These are phyloP conservation scores for Gossypium arboreum DNA, from an alignment of 345 rosid species.

Conservation along the genomic window DNA sequence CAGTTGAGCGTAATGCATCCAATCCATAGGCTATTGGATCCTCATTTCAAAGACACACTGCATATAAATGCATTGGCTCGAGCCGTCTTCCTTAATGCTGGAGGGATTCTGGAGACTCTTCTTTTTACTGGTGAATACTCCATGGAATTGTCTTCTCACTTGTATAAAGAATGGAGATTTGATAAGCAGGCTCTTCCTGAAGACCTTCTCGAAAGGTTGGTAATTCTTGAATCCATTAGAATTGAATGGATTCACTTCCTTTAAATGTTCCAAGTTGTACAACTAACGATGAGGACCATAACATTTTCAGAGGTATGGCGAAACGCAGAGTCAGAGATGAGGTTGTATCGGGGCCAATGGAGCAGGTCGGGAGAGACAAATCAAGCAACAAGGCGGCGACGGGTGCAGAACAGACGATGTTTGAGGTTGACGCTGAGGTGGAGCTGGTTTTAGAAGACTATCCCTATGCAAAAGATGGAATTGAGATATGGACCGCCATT, in stretches of 20 bases:
- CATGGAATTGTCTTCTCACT: slow-evolving; percentile 50
- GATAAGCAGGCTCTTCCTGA: slow-evolving; percentile 57
- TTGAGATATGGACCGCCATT: slow-evolving; percentile 13
- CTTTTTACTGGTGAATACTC: slow-evolving; percentile 46
- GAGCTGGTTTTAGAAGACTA: slow-evolving; percentile 22
- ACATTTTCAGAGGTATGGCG: not conserved
- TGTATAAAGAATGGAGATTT: slow-evolving; percentile 64
- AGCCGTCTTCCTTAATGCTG: slow-evolving; percentile 42
- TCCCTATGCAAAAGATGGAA: slow-evolving; percentile 29
- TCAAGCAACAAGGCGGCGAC: not conserved
- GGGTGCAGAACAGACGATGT: not conserved
- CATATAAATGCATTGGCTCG: slow-evolving; percentile 57
- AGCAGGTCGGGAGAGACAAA: too few relatives aligned
- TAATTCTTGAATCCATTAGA: slow-evolving; percentile 10
- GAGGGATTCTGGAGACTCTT: slow-evolving; percentile 55
- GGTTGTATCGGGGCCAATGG: too few relatives aligned
- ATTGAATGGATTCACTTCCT: not conserved
- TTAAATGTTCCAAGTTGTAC: too few relatives aligned
- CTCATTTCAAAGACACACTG: slow-evolving; percentile 65
- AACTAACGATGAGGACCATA: too few relatives aligned
- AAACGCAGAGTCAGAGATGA: not conserved
- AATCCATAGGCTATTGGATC: slow-evolving; percentile 45
- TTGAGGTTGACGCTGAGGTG: not conserved
- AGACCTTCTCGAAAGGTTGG: slow-evolving; percentile 51
- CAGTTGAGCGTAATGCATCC: slow-evolving; percentile 64